Conservation (phyloP, 352 stramenopile genomes). For the Thraustochytrium striatum region DNA sequence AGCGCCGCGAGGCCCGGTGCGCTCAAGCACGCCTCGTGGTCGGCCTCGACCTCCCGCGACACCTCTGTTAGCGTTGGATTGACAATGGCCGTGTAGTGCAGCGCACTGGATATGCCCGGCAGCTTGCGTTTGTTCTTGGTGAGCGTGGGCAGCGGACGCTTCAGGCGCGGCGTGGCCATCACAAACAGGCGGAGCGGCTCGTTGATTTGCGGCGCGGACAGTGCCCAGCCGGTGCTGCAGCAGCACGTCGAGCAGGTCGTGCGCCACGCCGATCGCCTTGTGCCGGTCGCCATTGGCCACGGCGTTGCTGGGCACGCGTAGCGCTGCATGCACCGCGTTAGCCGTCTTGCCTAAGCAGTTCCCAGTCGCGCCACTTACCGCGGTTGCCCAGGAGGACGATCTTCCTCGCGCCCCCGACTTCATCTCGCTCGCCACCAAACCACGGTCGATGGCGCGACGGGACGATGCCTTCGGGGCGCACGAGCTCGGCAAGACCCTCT, state of each 20-base stretch:
- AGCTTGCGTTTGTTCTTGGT: slow-evolving; percentile 38
- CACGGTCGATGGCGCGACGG: no score
- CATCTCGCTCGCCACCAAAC: no score
- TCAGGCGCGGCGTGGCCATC: slow-evolving; percentile 17
- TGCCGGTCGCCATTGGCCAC: no score
- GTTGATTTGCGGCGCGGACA: slow-evolving; percentile 54
- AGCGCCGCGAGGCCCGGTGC: slow-evolving; percentile 50
- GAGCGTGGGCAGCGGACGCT: slow-evolving; percentile 47
- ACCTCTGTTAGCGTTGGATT: slow-evolving; percentile 55
- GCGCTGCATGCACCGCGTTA: no score
- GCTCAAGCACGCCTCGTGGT: slow-evolving; percentile 53
- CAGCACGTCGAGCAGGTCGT: neutral
- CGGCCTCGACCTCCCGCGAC: slow-evolving; percentile 48
- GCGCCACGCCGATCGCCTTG: no score
- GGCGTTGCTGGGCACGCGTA: no score
- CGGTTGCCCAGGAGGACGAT: no score
- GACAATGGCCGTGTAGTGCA: slow-evolving; percentile 39
- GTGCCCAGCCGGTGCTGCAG: neutral
- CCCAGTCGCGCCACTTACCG: no score
- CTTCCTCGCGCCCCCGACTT: no score
- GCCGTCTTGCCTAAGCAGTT: no score
- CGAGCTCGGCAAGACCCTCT: no score
- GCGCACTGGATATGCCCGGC: neutral
- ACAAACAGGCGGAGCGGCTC: slow-evolving; percentile 54
- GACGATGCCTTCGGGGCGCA: no score